phyloP scores from a whole-genome alignment of 768 basidiomycete genomes.

The Podaxis sp. region DNA sequence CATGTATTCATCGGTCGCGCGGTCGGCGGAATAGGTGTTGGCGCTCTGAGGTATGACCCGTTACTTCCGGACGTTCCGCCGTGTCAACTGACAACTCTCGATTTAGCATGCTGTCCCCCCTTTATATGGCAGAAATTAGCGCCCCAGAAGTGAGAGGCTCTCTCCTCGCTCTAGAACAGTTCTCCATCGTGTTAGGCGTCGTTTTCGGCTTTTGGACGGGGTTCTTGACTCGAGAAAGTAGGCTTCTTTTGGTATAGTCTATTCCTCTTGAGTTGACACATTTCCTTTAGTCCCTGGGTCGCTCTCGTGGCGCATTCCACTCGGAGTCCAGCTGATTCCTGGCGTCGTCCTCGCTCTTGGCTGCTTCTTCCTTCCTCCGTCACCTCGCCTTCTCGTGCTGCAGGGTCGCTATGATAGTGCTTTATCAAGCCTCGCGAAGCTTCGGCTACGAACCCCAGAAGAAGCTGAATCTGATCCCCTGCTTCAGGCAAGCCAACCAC shows the following conservation, averaged over 20 bases:
- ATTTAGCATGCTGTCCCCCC: conserved; percentile 72
- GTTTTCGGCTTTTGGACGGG: conserved; percentile 85
- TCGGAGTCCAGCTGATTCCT: conserved; percentile 70
- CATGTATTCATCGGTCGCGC: conserved; percentile 71
- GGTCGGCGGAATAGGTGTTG: conserved; percentile 80
- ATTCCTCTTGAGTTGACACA: not conserved
- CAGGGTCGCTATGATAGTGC: conserved; percentile 62
- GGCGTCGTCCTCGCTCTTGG: conserved; percentile 67
- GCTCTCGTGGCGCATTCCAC: conserved; percentile 75
- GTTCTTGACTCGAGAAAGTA: conserved; percentile 66
- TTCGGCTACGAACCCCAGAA: conserved; percentile 48
- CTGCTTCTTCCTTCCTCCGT: conserved; percentile 57
- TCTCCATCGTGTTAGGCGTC: conserved; percentile 79
- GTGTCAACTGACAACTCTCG: conserved; percentile 5
- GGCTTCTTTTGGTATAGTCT: conserved; percentile 21
- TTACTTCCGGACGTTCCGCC: conserved; percentile 13
- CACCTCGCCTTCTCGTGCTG: conserved; percentile 58
- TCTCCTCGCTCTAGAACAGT: conserved; percentile 76
- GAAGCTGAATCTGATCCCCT: conserved; percentile 51
- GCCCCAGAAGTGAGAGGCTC: conserved; percentile 80
- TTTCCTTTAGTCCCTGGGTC: conserved; percentile 51
- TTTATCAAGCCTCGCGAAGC: conserved; percentile 49
- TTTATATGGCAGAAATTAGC: conserved; percentile 86
- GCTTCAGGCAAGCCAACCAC: conserved; percentile 38
- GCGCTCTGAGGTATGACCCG: conserved; percentile 56